Evolutionary conservation across 306 rosid genomes (phyloP), one percentile per base, ranked within the genome.

Genomic region (Medicago arabica): DNA sequence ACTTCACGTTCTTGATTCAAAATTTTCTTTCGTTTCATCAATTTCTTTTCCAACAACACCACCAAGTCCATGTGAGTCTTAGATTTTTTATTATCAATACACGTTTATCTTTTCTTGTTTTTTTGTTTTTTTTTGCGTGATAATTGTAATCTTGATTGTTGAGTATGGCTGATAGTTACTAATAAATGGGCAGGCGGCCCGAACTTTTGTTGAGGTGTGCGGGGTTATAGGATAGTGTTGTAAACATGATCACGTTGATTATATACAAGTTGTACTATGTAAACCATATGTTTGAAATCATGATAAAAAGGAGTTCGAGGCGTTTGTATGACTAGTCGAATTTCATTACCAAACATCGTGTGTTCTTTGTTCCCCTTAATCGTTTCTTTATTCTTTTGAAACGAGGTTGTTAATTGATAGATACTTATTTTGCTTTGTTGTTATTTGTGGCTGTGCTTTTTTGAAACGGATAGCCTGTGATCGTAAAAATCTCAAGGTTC

Each of bases 31-130:
- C 74, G 51, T 79, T 59, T 31, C 18, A 67, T 28, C 44, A 18
- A 44, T 18, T 73, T 58, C 41, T 55, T 57, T 23, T 14, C 46
- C 36, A 73, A 31, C 80, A 74, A 34, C 69, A 8, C 28, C 71
- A 18, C 57, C 55, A 67, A 57, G 2, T 28, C 61, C 67, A 51
- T 51, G 59, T 53, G 25, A 53, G 59, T 53, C 59, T 46, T 17
- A 16, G 17, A 13, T 14, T 13, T 14, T 17, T 14, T 12, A 16
- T 17, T 17, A 51, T 51, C 58, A 49, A 49, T 50, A 15, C 55
- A 50, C 3, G 55, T 53, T 8, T 53, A 17, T 53, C 17, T 69
- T 31, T 5, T 16, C 0, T 58, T 13, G 0, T 14, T 1, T 61
- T 46, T 15, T 1, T 60, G 31, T 15, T 25, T 2, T 28, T 3